Evolutionary conservation across 805 yeast species (phyloP), one percentile per base, ranked within the genome.

Genomic region (Kuraishia hungarica): DNA sequence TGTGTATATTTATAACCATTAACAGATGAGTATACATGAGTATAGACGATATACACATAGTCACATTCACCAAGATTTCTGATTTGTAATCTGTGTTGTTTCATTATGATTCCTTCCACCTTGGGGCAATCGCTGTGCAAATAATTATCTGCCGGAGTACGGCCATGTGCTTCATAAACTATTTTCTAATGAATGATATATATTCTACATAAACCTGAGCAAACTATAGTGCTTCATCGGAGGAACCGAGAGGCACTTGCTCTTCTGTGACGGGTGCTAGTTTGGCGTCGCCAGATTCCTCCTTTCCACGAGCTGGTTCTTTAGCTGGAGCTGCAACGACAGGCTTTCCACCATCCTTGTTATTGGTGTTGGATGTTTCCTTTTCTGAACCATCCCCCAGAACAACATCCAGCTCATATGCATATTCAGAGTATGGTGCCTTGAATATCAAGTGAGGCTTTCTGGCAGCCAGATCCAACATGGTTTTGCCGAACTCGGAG

Each of bases 401-500:
- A 11, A 47, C 8, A 20, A 20, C 47, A 39, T 51, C 53, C 19
- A 51, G 19, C 19, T 20, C 29, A 26, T 52, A 52, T 20, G 53
- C 39, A 11, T 6, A 3, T 3, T 50, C 23, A n/a, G 28, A 56
- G 53, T 60, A 72, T 52, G 75, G 75, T 1, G 73, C 67, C 50
- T 78, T 79, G 62, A 88, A 85, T 15, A 89, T 79, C 59, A 89
- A 70, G 62, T 86, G 80, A 0, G 96, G 96, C 64, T 86, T 87
- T 53, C 87, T 72, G 56, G 77, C 71, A 1, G 93, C 91, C 58
- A 90, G 70, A 62, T 89, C 86, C 51, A 90, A 67, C n/a, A 90
- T 84, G 0, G 96, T 86, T 67, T 88, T 88, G 21, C 91, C 97
- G 71, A 90, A 89, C 68, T 91, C 97, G 1, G 96, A 83, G 65